These are phyloP conservation scores for Lepidium didymum DNA, from an alignment of 345 rosid species.

Conservation along the genomic window DNA sequence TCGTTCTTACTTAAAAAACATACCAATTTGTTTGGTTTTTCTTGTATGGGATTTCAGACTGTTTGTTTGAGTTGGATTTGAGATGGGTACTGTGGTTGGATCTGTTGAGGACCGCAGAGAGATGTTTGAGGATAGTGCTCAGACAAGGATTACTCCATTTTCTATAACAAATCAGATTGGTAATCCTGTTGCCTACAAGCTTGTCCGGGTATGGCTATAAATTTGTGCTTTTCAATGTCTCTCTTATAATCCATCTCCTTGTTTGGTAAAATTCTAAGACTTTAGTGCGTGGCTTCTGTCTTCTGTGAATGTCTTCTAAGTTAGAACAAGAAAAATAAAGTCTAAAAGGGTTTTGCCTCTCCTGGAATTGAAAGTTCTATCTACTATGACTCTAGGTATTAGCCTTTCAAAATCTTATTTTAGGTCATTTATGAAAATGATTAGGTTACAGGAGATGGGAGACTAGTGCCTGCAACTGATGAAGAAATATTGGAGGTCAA, in stretches of 20 bases:
- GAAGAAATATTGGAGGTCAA: constrained; percentile 87
- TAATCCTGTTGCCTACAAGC: constrained; percentile 82
- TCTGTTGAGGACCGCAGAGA: constrained; percentile 50
- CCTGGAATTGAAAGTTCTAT: background rate
- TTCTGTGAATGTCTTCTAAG: background rate
- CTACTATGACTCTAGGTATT: background rate
- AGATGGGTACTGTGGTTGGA: constrained; percentile 85
- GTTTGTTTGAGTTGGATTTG: constrained; percentile 61
- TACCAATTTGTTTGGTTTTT: background rate
- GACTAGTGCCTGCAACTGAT: constrained; percentile 91
- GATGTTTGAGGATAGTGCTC: constrained; percentile 40
- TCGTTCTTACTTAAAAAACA: background rate
- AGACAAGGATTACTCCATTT: constrained; percentile 31
- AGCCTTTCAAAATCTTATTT: background rate
- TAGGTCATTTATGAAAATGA: constrained; percentile 9
- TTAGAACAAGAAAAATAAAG: background rate
- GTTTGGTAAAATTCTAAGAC: background rate
- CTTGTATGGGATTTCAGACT: constrained; percentile 35
- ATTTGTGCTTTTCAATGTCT: background rate
- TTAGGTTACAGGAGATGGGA: constrained; percentile 88
- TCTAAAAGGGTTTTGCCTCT: background rate
- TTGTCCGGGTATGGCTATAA: constrained; percentile 63
- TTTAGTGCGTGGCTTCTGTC: background rate
- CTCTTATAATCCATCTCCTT: background rate
- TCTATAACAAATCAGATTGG: constrained; percentile 44